A percentile compares a stretch with the other conserved stretches of the same genome.
Conservation (phyloP, 2,329 filamentous ascomycete genomes). For the Monascus ruber region DNA sequence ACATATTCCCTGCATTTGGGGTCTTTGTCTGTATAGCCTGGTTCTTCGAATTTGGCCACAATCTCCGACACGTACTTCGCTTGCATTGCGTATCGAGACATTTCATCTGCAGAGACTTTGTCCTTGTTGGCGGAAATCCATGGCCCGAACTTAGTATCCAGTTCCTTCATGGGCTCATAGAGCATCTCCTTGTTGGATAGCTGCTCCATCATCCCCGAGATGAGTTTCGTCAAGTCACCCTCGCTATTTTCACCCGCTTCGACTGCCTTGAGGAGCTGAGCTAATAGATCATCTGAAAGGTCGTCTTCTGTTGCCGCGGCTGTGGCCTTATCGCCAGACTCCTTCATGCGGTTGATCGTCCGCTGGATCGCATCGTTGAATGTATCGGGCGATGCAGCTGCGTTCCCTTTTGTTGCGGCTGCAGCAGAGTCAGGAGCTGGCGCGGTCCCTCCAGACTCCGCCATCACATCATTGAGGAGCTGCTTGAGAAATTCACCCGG, state of each 20-base stretch:
- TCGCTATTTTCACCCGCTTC: slow-evolving; percentile 55
- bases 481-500: slow-evolving; percentile 25
- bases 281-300: slow-evolving; percentile 67
- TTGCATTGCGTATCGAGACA: slow-evolving; percentile 72
- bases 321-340: slow-evolving; percentile 73
- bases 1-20: slow-evolving; percentile 77
- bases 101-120: slow-evolving; percentile 54
- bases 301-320: slow-evolving; percentile 57
- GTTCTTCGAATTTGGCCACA: slow-evolving; percentile 74
- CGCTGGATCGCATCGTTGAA: slow-evolving; percentile 89
- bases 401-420: slow-evolving; percentile 5
- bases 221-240: slow-evolving; percentile 86
- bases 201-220: slow-evolving; percentile 98
- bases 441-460: slow-evolving; percentile 11
- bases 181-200: slow-evolving; percentile 96
- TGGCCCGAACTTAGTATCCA: slow-evolving; percentile 79
- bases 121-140: slow-evolving; percentile 72
- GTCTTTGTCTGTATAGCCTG: slow-evolving; percentile 71
- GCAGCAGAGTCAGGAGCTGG: slow-evolving; percentile 10
- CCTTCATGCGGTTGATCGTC: slow-evolving; percentile 94
- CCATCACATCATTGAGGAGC: slow-evolving; percentile 24
- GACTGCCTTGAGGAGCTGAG: slow-evolving; percentile 87
- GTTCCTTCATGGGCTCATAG: slow-evolving; percentile 97
- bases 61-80: slow-evolving; percentile 72
- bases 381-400: slow-evolving; percentile 44